Percentiles rank a stretch among this genome's conserved stretches.
Conservation (phyloP, 805 yeast genomes). For the Candida silvicultrix region DNA sequence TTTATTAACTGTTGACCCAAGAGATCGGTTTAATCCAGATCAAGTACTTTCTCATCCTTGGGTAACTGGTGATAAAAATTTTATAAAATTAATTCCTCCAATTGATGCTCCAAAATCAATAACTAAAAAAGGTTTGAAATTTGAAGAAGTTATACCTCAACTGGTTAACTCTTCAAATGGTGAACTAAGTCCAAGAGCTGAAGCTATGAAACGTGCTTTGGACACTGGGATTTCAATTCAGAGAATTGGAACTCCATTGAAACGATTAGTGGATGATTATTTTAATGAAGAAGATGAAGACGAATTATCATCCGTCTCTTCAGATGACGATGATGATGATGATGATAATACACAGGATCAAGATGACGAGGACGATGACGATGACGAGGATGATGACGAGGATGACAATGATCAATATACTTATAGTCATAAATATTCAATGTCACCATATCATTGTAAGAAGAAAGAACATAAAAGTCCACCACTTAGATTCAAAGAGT, state of each 20-base stretch:
- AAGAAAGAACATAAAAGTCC: background rate
- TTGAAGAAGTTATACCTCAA: conserved; percentile 20
- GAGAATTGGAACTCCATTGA: conserved; percentile 33
- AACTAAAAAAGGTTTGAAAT: conserved; percentile 14
- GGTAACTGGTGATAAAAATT: conserved; percentile 40
- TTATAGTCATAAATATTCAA: background rate
- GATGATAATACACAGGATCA: no score
- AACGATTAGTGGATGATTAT: conserved; percentile 19
- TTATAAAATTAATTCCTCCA: conserved; percentile 41
- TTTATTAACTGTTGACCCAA: conserved; percentile 81
- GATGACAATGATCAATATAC: conserved; percentile 2
- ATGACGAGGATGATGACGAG: conserved; percentile 2
- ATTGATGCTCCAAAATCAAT: conserved; percentile 33
- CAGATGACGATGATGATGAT: conserved; percentile 8
- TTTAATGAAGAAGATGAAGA: conserved; percentile 22
- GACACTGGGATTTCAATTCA: conserved; percentile 84
- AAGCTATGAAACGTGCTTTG: conserved; percentile 78
- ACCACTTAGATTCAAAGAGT: conserved; percentile 9
- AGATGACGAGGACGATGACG: conserved; percentile 3
- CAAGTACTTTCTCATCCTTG: conserved; percentile 82
- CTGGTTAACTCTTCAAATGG: background rate
- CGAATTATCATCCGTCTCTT: background rate
- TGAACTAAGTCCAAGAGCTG: conserved; percentile 64
- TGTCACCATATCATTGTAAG: conserved; percentile 14
- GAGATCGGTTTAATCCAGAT: conserved; percentile 67